Evolutionary conservation across 2,329 filamentous ascomycete species (phyloP), one percentile per base, ranked within the genome.

Genomic region (Hypoxylon sp.): DNA sequence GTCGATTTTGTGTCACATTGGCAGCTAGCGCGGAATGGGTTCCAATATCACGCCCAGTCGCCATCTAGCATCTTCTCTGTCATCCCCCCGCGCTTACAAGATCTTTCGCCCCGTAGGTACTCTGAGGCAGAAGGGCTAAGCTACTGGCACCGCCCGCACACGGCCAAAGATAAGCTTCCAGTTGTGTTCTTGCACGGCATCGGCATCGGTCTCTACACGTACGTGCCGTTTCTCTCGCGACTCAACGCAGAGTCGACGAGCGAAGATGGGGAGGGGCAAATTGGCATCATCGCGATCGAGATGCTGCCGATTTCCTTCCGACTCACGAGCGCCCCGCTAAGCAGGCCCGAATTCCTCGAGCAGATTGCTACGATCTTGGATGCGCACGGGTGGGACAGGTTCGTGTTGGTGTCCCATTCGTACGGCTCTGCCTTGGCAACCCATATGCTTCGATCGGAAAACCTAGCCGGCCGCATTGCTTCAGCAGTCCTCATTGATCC

Each of bases 181-280:
- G 69, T 90, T 5, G 69, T 90, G 3, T 89, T 89, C 69, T 75
- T 89, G 36, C 87, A 90, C 60, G 87, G 87, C 11, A 88, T 89
- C 37, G 86, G 87, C 30, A 76, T 90, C 49, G 87, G 87, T 0
- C 75, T 90, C 2, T 80, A 81, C 64, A 79, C 84, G 0, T 88
- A 89, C 60, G 71, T 78, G 8, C 67, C 71, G 11, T 87, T 87
- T 62, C 70, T 90, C 1, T 65, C 69, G 23, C 76, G 79, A 38
- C 68, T 89, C 27, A 74, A 77, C 55, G 55, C 67, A 20, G 52
- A 62, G 3, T 61, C 64, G n/a, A 62, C 59, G 1, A 62, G 58
- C 1, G 57, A 53, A 8, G 40, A 77, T 43, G 77, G 74, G 7
- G 69, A 79, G 49, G 77, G 75, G 7, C 70, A 79, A 48, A 71